phyloP scores from a whole-genome alignment of 805 yeast genomes.

The Clavispora phyllophila region DNA sequence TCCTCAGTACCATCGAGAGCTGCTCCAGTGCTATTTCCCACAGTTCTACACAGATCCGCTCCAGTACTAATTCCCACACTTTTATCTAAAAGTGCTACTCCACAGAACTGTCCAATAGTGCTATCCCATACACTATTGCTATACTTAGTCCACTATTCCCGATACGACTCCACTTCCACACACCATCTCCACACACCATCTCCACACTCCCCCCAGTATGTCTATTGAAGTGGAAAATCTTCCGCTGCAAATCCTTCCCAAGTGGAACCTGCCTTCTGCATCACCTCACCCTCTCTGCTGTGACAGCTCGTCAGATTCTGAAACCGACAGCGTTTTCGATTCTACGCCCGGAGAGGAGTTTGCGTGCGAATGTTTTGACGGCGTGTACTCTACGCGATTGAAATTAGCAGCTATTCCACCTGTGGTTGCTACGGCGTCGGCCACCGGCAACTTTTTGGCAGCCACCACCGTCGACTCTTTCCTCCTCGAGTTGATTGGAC shows the following conservation, averaged over 20 bases:
- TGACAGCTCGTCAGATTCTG: constrained; percentile 6
- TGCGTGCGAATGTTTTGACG: neutral
- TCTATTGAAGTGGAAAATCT: neutral
- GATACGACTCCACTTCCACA: neutral
- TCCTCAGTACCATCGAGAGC: too few relatives aligned
- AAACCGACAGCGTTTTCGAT: constrained; percentile 8
- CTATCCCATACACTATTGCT: too few relatives aligned
- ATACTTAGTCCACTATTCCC: neutral
- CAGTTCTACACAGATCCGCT: too few relatives aligned
- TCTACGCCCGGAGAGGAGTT: constrained; percentile 7
- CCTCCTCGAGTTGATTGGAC: neutral
- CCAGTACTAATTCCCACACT: too few relatives aligned
- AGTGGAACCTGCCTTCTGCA: neutral
- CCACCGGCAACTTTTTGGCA: neutral
- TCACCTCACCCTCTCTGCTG: neutral
- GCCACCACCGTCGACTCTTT: neutral
- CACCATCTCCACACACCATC: neutral
- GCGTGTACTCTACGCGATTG: neutral
- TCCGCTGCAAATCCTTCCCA: neutral
- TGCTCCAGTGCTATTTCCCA: too few relatives aligned
- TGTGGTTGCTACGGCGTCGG: neutral
- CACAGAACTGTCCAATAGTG: too few relatives aligned
- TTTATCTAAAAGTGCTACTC: too few relatives aligned
- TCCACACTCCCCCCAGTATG: neutral
- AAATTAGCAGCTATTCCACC: neutral